phyloP scores from a whole-genome alignment of 257 asterid genomes.

The Oldenlandia corymbosa region DNA sequence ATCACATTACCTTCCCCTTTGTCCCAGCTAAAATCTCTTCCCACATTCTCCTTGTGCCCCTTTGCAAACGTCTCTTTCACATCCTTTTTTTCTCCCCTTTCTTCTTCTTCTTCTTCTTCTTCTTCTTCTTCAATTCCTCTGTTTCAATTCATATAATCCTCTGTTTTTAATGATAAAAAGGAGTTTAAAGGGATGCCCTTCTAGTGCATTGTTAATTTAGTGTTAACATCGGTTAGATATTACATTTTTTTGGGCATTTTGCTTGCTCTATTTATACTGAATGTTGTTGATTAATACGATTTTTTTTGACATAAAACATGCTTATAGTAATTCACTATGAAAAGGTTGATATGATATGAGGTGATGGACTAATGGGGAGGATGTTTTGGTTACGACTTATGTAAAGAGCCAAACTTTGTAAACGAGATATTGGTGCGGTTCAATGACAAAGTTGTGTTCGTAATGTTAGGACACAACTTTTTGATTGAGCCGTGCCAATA shows the following conservation, averaged over 20 bases:
- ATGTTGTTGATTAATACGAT: background rate
- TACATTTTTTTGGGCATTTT: too few species aligned
- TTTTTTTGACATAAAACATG: too few species aligned
- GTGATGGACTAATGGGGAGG: background rate
- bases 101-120: too few species aligned
- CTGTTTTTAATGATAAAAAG: too few species aligned
- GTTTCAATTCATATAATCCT: too few species aligned
- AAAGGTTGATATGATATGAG: too few species aligned
- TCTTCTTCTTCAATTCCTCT: background rate
- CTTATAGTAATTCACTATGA: too few species aligned
- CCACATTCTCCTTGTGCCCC: slow-evolving; percentile 16
- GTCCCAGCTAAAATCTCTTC: background rate
- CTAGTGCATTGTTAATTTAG: too few species aligned
- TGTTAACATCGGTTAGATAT: too few species aligned
- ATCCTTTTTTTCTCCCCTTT: background rate
- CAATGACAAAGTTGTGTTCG: slow-evolving; percentile 26
- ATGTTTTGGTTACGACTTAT: background rate
- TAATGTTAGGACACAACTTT: slow-evolving; percentile 13
- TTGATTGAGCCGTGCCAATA: slow-evolving; percentile 43
- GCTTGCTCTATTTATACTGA: too few species aligned
- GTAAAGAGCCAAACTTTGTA: background rate
- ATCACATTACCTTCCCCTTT: background rate
- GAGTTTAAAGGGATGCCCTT: too few species aligned
- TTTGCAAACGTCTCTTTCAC: slow-evolving; percentile 12
- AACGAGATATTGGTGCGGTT: slow-evolving; percentile 39